A percentile compares a stretch with the other conserved stretches of the same genome.
phyloP scores from a whole-genome alignment of 129 eudicot genomes.

The Lactuca sativa region DNA sequence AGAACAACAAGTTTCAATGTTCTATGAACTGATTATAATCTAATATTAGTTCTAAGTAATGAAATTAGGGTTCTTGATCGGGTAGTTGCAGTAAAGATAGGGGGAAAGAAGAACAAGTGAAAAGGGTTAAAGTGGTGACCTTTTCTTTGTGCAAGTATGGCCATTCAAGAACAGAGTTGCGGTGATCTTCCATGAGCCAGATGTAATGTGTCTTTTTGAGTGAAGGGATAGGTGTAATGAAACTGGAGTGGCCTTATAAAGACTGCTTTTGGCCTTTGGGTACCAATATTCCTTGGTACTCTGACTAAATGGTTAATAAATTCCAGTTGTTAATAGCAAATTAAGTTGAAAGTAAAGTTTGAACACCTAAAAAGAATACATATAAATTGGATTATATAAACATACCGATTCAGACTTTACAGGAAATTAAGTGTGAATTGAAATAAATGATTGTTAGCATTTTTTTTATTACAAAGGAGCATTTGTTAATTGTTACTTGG shows the following conservation, averaged over 20 bases:
- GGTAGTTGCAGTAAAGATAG: background rate
- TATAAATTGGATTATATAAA: too few species aligned
- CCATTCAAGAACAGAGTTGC: conserved; percentile 44
- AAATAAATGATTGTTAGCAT: too few species aligned
- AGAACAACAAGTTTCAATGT: background rate
- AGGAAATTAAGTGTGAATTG: too few species aligned
- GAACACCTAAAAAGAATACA: too few species aligned
- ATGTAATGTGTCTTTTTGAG: conserved; percentile 10
- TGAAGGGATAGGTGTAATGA: background rate
- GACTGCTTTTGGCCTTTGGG: conserved; percentile 4
- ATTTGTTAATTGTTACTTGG: too few species aligned
- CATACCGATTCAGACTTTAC: too few species aligned
- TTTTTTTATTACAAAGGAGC: too few species aligned
- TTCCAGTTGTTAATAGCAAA: background rate
- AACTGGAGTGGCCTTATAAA: conserved; percentile 21
- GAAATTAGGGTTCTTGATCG: conserved; percentile 3
- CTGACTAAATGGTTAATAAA: background rate
- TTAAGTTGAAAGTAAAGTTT: too few species aligned
- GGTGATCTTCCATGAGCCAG: conserved; percentile 47
- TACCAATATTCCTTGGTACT: background rate
- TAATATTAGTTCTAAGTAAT: background rate
- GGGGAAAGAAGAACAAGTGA: background rate
- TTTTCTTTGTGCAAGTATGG: conserved; percentile 50
- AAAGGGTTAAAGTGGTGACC: conserved; percentile 36
- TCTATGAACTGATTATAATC: background rate